A percentile compares a stretch with the other conserved stretches of the same genome.
Conservation (phyloP, 352 stramenopile genomes). For the Phytophthora lateralis region DNA sequence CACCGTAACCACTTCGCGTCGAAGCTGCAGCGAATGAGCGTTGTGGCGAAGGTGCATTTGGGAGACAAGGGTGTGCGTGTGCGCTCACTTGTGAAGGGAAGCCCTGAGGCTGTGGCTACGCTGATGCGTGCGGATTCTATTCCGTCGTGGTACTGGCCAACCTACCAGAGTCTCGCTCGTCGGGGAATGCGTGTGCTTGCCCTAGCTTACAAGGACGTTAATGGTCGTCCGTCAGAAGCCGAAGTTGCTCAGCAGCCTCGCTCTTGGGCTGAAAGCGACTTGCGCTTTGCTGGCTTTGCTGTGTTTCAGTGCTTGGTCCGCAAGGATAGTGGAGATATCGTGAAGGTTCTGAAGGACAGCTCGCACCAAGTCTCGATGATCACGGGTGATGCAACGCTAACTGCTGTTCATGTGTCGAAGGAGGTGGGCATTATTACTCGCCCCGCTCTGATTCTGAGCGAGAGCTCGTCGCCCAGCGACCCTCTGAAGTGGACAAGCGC, state of each 20-base stretch:
- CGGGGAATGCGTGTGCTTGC: constrained; percentile 94
- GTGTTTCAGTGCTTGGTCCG: constrained; percentile 92
- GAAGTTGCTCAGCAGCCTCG: constrained; percentile 85
- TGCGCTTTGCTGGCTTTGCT: constrained; percentile 96
- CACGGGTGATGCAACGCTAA: constrained; percentile 97
- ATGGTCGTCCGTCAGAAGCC: constrained; percentile 64
- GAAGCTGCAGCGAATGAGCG: constrained; percentile 97
- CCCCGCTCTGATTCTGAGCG: constrained; percentile 74
- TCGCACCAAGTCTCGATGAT: constrained; percentile 98
- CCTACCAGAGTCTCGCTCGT: constrained; percentile 84
- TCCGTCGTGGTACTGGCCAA: constrained; percentile 91
- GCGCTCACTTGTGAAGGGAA: constrained; percentile 97
- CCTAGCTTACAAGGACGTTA: constrained; percentile 95
- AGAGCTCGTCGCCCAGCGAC: constrained; percentile 39
- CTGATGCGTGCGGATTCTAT: constrained; percentile 86
- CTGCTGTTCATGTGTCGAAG: constrained; percentile 96
- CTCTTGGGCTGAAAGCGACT: constrained; percentile 91
- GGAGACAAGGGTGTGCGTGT: constrained; percentile 67
- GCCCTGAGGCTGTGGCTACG: constrained; percentile 92
- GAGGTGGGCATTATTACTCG: constrained; percentile 94
- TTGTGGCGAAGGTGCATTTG: constrained; percentile 91
- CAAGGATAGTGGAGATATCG: constrained; percentile 95
- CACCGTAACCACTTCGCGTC: constrained; percentile 96
- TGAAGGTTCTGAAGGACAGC: constrained; percentile 92
- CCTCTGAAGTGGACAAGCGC: constrained; percentile 82